Conservation (phyloP, 2,329 filamentous ascomycete species). For the Penicillium sp. region DNA sequence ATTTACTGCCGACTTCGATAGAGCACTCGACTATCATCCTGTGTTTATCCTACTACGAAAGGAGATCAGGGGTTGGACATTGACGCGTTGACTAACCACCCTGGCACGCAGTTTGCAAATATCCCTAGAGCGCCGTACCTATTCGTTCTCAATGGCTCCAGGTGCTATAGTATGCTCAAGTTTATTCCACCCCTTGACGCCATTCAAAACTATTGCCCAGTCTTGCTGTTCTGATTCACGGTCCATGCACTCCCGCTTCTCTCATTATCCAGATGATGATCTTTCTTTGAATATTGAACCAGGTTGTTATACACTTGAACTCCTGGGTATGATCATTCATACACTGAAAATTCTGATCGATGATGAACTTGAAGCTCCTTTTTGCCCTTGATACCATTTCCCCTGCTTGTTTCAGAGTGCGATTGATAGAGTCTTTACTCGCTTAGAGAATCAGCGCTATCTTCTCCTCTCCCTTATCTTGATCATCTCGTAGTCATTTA, state of each 20-base stretch:
- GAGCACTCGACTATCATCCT: neutral
- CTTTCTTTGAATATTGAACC: constrained; percentile 35
- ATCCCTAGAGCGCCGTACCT: neutral
- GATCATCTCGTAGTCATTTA: neutral
- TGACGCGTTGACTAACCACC: neutral
- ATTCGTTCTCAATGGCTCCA: too few relatives aligned
- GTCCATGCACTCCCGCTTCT: constrained; percentile 3
- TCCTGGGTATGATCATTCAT: constrained; percentile 40
- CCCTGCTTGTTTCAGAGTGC: neutral
- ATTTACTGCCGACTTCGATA: neutral
- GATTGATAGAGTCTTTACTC: neutral
- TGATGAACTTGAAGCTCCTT: constrained; percentile 18
- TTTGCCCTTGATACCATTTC: neutral
- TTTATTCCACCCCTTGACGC: neutral
- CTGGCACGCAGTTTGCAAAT: neutral
- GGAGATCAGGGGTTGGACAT: neutral
- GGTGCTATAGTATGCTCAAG: too few relatives aligned
- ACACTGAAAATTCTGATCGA: constrained; percentile 45
- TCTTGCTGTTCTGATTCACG: neutral
- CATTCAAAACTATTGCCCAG: too few relatives aligned
- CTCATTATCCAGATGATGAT: constrained; percentile 36
- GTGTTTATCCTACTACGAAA: neutral
- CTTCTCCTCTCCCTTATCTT: neutral
- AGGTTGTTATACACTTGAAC: constrained; percentile 29
- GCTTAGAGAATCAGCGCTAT: neutral